These are phyloP conservation scores for Hyphodiscus sp. DNA, from an alignment of 2,329 filamentous ascomycete species.

Conservation along the genomic window DNA sequence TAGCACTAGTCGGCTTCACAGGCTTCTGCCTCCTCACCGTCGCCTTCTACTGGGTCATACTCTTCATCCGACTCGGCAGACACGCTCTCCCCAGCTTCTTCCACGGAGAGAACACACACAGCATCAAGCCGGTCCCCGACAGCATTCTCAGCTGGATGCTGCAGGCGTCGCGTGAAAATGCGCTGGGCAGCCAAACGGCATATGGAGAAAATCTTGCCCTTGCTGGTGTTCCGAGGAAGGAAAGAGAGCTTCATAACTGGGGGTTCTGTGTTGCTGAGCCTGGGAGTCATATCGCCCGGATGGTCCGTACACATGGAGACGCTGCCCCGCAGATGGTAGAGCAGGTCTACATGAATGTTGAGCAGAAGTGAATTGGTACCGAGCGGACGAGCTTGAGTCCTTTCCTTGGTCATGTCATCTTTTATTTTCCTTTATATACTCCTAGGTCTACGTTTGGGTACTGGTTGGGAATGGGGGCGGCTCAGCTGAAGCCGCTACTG, in stretches of 20 bases:
- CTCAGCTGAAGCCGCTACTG: too few relatives aligned
- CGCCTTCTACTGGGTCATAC: background rate
- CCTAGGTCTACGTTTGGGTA: too few relatives aligned
- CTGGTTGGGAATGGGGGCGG: too few relatives aligned
- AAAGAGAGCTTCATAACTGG: background rate
- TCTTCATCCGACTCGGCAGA: background rate
- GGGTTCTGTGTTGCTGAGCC: background rate
- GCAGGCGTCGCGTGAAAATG: conserved; percentile 2
- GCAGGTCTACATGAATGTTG: background rate
- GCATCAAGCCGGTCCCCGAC: conserved; percentile 3
- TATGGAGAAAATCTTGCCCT: background rate
- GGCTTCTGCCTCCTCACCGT: background rate
- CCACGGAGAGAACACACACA: background rate
- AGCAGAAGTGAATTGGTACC: background rate
- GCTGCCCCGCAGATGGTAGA: background rate
- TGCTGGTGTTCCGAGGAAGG: background rate
- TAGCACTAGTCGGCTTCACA: background rate
- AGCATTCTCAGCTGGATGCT: conserved; percentile 2
- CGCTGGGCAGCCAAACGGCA: background rate
- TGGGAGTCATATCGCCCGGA: background rate
- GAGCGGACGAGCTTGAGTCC: too few relatives aligned
- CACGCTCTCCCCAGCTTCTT: background rate
- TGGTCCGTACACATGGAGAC: background rate
- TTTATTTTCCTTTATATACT: too few relatives aligned
- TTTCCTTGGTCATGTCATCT: too few relatives aligned